Evolutionary conservation across 257 asterid species (phyloP), one percentile per base, ranked within the genome.

Genomic region (Pogostemon cablin): DNA sequence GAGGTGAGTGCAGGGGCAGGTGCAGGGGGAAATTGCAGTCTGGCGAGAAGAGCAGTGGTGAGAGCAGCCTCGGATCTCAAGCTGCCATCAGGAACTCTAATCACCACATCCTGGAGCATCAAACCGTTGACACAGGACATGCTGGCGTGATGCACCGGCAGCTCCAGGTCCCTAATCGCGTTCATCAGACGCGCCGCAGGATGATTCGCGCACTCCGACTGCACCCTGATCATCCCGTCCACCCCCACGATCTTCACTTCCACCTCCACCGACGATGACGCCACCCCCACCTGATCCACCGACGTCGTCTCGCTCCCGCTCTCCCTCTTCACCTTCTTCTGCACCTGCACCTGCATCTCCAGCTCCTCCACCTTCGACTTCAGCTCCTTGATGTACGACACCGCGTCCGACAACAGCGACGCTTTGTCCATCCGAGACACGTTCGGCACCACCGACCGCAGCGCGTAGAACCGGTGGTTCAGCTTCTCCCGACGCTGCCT

Each of bases 401-500:
- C 97, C 3, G 97, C 96, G 60, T 89, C 96, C 12, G 92, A 87
- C 3, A 90, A 79, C 39, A 90, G 80, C 0, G 96, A 90, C 0
- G 96, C 96, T 74, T 88, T 90, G 78, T 91, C 93, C 97, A 91
- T 84, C 67, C 89, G 73, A 0, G 96, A 91, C 11, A 87, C 95
- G 84, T 84, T 86, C 0, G 97, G 97, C 0, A 91, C 96, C 11
- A 86, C 97, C 3, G 96, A 89, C 0, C 96, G 88, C 7, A 91
- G 87, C 6, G 92, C 88, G 77, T 82, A 88, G 86, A 91, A 91
- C 0, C 91, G 82, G 84, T 84, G 83, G 88, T 91, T 91, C 37
- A 91, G 87, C 88, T 89, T 91, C 86, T 91, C 97, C 73, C 97
- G 55, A 63, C 97, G 64, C 87, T 89, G 97, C 83, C 93, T 75